Evolutionary conservation across 2,329 filamentous ascomycete species (phyloP).

Genomic region (Neoascochyta sp.): DNA sequence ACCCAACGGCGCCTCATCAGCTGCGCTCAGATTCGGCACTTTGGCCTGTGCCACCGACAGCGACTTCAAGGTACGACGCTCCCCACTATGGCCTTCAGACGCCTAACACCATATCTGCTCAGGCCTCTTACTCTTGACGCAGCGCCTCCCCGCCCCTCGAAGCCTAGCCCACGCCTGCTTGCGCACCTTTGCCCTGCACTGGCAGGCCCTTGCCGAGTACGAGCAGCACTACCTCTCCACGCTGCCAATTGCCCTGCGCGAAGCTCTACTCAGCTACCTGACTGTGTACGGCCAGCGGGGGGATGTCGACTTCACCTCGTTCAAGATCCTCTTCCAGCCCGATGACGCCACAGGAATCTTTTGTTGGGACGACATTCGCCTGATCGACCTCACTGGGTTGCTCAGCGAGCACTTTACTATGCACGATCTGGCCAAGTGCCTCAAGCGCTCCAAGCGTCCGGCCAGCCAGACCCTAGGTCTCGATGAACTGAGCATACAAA

Average conservation of each 20-base stretch:
- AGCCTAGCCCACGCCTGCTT: constrained; percentile 52
- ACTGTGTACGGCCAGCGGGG: constrained; percentile 47
- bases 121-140: constrained; percentile 21
- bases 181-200: constrained; percentile 54
- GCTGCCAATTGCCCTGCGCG: constrained; percentile 51
- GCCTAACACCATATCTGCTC: constrained; percentile 5
- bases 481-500: constrained; percentile 11
- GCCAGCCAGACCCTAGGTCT: constrained; percentile 10
- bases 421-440: constrained; percentile 47
- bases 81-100: neutral
- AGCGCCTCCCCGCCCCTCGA: constrained; percentile 29
- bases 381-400: constrained; percentile 53
- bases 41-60: constrained; percentile 22
- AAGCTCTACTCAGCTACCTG: constrained; percentile 55
- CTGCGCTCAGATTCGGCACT: constrained; percentile 18
- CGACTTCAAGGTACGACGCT: constrained; percentile 25
- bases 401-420: constrained; percentile 50
- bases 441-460: constrained; percentile 24
- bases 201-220: constrained; percentile 55
- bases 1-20: constrained; percentile 3
- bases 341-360: constrained; percentile 31
- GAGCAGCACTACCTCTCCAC: constrained; percentile 54
- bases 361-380: constrained; percentile 45
- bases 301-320: constrained; percentile 41
- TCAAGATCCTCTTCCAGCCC: constrained; percentile 50